A percentile compares a stretch with the other conserved stretches of the same genome.
Conservation (phyloP, 2,329 filamentous ascomycete species). For the Talaromyces sp. region DNA sequence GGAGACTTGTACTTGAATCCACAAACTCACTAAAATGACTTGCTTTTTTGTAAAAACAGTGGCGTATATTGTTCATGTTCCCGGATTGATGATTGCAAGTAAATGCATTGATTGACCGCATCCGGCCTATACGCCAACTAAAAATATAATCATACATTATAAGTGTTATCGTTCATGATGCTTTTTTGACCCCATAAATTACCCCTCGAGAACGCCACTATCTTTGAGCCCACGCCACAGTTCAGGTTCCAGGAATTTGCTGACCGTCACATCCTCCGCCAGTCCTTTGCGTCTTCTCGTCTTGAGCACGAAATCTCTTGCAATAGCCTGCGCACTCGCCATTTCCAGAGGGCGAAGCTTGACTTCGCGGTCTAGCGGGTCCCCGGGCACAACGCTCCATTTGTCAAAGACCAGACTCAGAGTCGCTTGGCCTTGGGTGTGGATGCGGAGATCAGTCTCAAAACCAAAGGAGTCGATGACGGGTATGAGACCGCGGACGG, state of each 20-base stretch:
- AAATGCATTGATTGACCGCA: conserved; percentile 7
- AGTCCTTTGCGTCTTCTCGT: conserved; percentile 88
- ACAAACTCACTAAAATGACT: background rate
- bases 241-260: conserved; percentile 94
- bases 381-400: conserved; percentile 93
- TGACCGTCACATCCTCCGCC: conserved; percentile 91
- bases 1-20: conserved; percentile 59
- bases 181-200: background rate
- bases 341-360: conserved; percentile 80
- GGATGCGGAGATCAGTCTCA: conserved; percentile 93
- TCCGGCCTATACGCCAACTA: conserved; percentile 9
- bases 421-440: conserved; percentile 88
- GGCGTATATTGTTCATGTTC: background rate
- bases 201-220: conserved; percentile 75
- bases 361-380: conserved; percentile 85
- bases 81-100: background rate
- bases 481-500: conserved; percentile 83
- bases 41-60: background rate
- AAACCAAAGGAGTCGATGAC: conserved; percentile 98
- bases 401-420: conserved; percentile 90
- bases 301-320: conserved; percentile 94
- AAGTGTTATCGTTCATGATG: conserved; percentile 6
- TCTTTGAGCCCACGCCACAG: conserved; percentile 84
- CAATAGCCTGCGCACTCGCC: conserved; percentile 81
- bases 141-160: background rate